These are phyloP conservation scores for Penicillium sp. DNA, from an alignment of 2,329 filamentous ascomycete species.

Conservation along the genomic window DNA sequence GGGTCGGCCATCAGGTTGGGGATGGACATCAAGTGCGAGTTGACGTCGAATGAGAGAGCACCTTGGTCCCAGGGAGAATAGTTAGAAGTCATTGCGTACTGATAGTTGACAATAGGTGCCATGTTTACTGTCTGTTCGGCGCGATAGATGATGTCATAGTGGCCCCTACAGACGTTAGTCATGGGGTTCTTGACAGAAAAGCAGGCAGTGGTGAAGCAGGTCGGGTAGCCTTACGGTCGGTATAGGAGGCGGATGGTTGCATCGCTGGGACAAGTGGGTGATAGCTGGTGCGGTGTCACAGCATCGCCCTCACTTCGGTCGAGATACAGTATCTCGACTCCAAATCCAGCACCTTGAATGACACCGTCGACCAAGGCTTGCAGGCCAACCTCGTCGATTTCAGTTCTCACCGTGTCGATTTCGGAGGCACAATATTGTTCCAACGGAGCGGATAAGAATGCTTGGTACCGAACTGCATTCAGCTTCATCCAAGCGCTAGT, in stretches of 20 bases:
- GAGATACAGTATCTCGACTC: constrained; percentile 86
- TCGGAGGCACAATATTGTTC: constrained; percentile 68
- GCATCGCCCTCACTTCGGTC: constrained; percentile 78
- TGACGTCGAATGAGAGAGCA: constrained; percentile 43
- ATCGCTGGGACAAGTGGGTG: constrained; percentile 44
- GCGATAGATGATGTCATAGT: constrained; percentile 93
- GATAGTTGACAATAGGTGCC: constrained; percentile 44
- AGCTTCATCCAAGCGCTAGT: constrained; percentile 83
- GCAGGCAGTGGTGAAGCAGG: neutral
- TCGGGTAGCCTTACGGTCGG: constrained; percentile 54
- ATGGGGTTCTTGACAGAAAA: constrained; percentile 13
- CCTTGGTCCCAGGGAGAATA: constrained; percentile 42
- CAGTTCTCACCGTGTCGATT: constrained; percentile 74
- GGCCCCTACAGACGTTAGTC: constrained; percentile 57
- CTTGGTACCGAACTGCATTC: constrained; percentile 67
- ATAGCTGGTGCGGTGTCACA: constrained; percentile 59
- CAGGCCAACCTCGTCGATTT: constrained; percentile 90
- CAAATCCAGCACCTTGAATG: constrained; percentile 75
- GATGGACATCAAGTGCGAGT: constrained; percentile 44
- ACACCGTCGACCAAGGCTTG: constrained; percentile 75
- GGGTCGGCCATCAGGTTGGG: constrained; percentile 44
- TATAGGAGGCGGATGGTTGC: constrained; percentile 70
- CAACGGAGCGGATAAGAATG: constrained; percentile 68
- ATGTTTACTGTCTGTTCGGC: constrained; percentile 48
- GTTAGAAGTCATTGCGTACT: constrained; percentile 44